Conservation (phyloP, 495 filamentous ascomycete species). For the Penicillium paxilli region DNA sequence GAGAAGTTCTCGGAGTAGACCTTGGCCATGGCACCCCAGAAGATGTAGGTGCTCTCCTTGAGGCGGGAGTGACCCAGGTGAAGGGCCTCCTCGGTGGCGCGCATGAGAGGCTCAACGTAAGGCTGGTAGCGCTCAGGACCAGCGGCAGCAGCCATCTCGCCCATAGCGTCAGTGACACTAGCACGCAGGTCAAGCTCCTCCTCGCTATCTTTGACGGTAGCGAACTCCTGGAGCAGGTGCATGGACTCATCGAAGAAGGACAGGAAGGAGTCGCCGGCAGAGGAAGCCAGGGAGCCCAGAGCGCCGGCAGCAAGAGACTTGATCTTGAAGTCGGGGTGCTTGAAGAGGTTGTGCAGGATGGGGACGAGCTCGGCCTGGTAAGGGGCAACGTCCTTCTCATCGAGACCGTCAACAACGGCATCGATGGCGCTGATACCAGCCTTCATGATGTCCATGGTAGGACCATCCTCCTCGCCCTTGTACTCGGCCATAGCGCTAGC, state of each 20-base stretch:
- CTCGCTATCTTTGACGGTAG: conserved; percentile 80
- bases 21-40: conserved; percentile 92
- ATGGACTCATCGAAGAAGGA: conserved; percentile 90
- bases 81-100: conserved; percentile 86
- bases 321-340: conserved; percentile 81
- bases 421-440: conserved; percentile 90
- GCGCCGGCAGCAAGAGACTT: conserved; percentile 87
- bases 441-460: conserved; percentile 78
- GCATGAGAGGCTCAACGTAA: conserved; percentile 86
- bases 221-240: conserved; percentile 78
- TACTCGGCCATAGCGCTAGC: conserved; percentile 70
- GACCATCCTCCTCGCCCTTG: conserved; percentile 59
- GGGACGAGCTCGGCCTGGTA: conserved; percentile 83
- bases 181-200: conserved; percentile 90
- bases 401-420: conserved; percentile 86
- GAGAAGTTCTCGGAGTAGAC: conserved; percentile 91
- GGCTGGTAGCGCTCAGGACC: conserved; percentile 84
- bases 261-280: conserved; percentile 77
- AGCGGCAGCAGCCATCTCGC: conserved; percentile 85
- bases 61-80: conserved; percentile 87
- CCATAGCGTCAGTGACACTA: conserved; percentile 86
- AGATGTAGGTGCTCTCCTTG: conserved; percentile 92
- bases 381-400: conserved; percentile 71
- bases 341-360: conserved; percentile 77
- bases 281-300: conserved; percentile 83